Conservation (phyloP, 2,329 filamentous ascomycete genomes). For the Lachnellula hyalina region DNA sequence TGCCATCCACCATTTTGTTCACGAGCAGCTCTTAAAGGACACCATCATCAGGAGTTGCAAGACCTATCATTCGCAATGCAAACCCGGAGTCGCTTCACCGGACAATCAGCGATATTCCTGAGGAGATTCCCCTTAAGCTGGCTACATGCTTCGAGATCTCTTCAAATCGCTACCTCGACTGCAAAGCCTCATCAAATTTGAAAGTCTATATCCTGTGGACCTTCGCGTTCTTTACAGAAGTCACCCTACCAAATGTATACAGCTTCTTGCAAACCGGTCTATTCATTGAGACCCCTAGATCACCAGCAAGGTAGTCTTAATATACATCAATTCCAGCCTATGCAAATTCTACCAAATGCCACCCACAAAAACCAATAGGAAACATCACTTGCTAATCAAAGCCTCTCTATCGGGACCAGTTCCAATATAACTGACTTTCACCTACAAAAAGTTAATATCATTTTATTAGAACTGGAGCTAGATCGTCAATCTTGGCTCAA, state of each 20-base stretch:
- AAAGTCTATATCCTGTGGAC: neutral
- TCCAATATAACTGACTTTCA: constrained; percentile 58
- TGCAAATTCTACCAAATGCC: neutral
- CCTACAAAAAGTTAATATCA: neutral
- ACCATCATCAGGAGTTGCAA: neutral
- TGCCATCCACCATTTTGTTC: constrained; percentile 8
- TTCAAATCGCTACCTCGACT: neutral
- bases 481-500: neutral
- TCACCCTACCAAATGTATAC: neutral
- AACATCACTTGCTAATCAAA: constrained; percentile 44
- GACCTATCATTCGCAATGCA: neutral
- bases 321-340: too few relatives aligned
- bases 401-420: constrained; percentile 60
- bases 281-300: neutral
- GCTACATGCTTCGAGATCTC: neutral
- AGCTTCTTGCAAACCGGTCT: constrained; percentile 3
- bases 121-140: neutral
- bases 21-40: constrained; percentile 2
- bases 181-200: constrained; percentile 7
- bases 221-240: constrained; percentile 1
- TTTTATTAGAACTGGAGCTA: neutral
- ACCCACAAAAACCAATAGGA: neutral
- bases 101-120: constrained; percentile 1
- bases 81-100: constrained; percentile 4
- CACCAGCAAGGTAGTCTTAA: neutral